A percentile compares a stretch with the other conserved stretches of the same genome.
Conservation (phyloP, 2,329 filamentous ascomycete species). For the Drechslerella stenobrocha region DNA sequence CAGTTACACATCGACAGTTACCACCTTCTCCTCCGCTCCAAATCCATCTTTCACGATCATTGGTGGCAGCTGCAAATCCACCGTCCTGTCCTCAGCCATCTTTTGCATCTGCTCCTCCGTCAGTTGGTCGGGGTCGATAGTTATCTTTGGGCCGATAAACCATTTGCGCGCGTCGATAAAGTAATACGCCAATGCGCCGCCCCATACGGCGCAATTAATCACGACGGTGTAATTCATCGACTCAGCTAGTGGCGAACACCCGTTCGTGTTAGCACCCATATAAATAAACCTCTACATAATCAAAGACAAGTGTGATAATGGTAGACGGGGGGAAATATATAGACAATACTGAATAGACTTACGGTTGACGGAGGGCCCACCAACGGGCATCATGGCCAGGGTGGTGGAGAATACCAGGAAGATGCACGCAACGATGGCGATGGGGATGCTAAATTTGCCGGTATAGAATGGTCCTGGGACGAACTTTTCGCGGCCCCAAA, state of each 20-base stretch:
- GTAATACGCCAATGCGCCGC: slow-evolving; percentile 63
- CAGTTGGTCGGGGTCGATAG: slow-evolving; percentile 56
- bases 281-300: background rate
- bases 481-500: slow-evolving; percentile 65
- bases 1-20: no score
- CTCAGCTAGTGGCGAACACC: slow-evolving; percentile 46
- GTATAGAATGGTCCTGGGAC: slow-evolving; percentile 65
- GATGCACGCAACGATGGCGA: slow-evolving; percentile 61
- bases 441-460: slow-evolving; percentile 60
- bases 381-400: slow-evolving; percentile 64
- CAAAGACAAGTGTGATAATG: background rate
- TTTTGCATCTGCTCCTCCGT: slow-evolving; percentile 50
- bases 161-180: slow-evolving; percentile 63
- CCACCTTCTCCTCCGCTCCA: slow-evolving; percentile 1
- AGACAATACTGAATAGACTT: background rate
- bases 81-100: slow-evolving; percentile 51
- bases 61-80: slow-evolving; percentile 53
- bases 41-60: slow-evolving; percentile 45
- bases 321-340: background rate
- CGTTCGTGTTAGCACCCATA: background rate
- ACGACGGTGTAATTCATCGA: slow-evolving; percentile 68
- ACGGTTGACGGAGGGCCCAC: slow-evolving; percentile 61
- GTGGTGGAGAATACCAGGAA: slow-evolving; percentile 64
- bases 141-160: slow-evolving; percentile 65
- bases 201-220: slow-evolving; percentile 65